Evolutionary conservation across 305 asterid genomes (phyloP), one percentile per base, ranked within the genome.

Genomic region (Salvia sclarea): DNA sequence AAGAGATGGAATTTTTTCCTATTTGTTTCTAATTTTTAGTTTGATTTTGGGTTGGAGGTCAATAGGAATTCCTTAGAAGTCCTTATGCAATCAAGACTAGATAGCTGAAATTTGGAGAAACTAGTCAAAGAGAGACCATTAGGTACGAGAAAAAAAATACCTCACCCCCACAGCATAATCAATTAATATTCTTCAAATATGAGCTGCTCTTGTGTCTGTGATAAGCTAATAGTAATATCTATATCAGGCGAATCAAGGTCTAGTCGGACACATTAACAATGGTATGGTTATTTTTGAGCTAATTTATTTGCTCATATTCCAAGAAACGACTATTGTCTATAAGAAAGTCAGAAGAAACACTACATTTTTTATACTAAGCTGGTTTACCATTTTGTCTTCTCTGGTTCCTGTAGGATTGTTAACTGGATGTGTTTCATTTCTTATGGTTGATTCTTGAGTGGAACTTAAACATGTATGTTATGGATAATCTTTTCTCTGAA

Each of bases 141-240:
- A 35, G 49, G 74, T 28, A 57, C 53, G 60, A 43, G 37, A 28
- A 37, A 53, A 43, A 62, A 66, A 24, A 25, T n/a, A n/a, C 44
- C 68, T 53, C 60, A 54, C n/a, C 13, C 21, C 40, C 40, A 43
- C 41, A 5, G 66, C 48, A 11, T 40, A 60, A 9, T 38, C 6
- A 28, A 38, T 40, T 60, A 38, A 13, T 40, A 21, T 52, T 64
- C 55, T 65, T 64, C 47, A 24, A 50, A 21, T 55, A 22, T 25
- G 17, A 56, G 66, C 22, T 48, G 47, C 49, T 44, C 6, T 53
- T 40, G 24, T 53, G 47, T 49, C 48, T 53, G 16, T 68, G 38
- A 21, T 45, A 38, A 53, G 41, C 41, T 43, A 44, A 31, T 12
- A 45, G 18, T 50, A 14, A 14, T 72, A 43, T 18, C 45, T 31